Evolutionary conservation across 768 basidiomycete genomes (phyloP).

Genomic region (Tubosaeta sp.): DNA sequence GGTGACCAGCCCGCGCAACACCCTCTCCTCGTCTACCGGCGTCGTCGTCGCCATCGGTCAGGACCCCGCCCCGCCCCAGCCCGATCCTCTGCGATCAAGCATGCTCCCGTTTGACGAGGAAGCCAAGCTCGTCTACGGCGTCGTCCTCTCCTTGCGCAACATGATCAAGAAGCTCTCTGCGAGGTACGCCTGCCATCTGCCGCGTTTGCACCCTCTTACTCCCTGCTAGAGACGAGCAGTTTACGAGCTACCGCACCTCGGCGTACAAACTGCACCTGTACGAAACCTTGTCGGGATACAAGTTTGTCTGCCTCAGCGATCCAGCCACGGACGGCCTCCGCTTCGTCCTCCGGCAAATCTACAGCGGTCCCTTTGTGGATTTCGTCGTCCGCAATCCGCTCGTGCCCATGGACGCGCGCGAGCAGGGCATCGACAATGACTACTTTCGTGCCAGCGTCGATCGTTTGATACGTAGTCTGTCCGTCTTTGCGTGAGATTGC

Average conservation of each 20-base stretch:
- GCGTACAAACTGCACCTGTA: conserved; percentile 91
- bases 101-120: conserved; percentile 93
- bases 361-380: conserved; percentile 91
- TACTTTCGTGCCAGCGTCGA: conserved; percentile 81
- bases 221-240: conserved; percentile 73
- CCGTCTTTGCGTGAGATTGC: conserved; percentile 37
- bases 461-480: conserved; percentile 61
- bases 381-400: conserved; percentile 93
- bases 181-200: conserved; percentile 38
- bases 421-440: conserved; percentile 89
- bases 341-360: conserved; percentile 80
- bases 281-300: conserved; percentile 89
- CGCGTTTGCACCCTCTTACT: neutral
- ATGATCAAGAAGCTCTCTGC: conserved; percentile 95
- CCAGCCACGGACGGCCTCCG: conserved; percentile 79
- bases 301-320: conserved; percentile 92
- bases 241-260: conserved; percentile 86
- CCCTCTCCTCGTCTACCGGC: conserved; percentile 59
- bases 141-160: conserved; percentile 83
- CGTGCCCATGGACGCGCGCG: conserved; percentile 74
- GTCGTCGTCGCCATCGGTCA: conserved; percentile 59
- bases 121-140: conserved; percentile 94
- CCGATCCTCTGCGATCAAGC: conserved; percentile 33
- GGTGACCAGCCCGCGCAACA: conserved; percentile 60
- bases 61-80: conserved; percentile 33